Base-by-base conservation (phyloP, 495 filamentous ascomycete species). In the Chaetomium fimeti region DNA sequence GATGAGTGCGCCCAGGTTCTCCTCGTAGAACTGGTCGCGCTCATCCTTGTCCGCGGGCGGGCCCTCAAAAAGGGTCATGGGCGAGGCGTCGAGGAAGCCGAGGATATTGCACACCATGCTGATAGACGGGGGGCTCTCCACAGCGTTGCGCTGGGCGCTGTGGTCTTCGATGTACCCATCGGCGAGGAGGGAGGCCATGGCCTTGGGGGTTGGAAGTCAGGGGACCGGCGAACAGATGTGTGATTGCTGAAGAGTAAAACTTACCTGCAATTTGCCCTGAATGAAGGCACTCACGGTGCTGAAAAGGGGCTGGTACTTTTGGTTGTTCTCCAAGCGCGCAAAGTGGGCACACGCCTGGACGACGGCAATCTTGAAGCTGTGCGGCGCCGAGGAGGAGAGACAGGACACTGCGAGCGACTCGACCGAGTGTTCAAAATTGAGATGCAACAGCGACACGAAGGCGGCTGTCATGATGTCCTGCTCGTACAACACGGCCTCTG, bases 381-480 rank as follows among this genome's bases (percentile, higher is more conserved):
- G 76, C n/a, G 86, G 84, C 8, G 85, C 76, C 43, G 77, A 82
- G 32, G 80, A 70, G 52, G 81, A 76, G 49, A 87, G 76, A 59
- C 85, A 88, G 18, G 77, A 67, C 42, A 81, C 78, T 8, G 81
- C 76, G 29, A 88, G 74, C 29, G 76, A 76, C 29, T 83, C 81
- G 42, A 86, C 78, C 47, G 79, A 82, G 64, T 75, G 74, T 43
- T 87, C 85, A 56, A 86, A 80, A 66, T 79, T 83, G 25, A 88
- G 72, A 66, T 86, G 80, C 24, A 80, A 74, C 53, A 87, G 76
- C 73, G 83, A 84, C 58, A 88, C 84, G 70, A 88, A 86, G 13
- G 86, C 81, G 40, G 85, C 83, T n/a, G 85, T 87, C 75, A 87
- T 85, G 59, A 87, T 74, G 62, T 86, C 78, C 65, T 82, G 78